Percentiles rank a stretch among this genome's conserved stretches.
Conservation (phyloP, 1,139 yeast genomes). For the Pichia sp. region DNA sequence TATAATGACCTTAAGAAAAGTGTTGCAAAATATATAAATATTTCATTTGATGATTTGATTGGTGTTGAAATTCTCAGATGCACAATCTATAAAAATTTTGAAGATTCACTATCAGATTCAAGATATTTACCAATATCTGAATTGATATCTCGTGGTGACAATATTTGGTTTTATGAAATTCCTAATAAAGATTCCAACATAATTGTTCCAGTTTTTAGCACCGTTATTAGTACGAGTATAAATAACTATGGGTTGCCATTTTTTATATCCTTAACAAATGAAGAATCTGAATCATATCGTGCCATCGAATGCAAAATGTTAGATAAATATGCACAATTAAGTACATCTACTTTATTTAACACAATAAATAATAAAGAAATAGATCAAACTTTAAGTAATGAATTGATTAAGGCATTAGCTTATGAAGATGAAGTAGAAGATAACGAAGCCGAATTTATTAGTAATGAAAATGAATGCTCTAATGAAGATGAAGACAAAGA, state of each 20-base stretch:
- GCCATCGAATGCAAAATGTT: conserved; percentile 52
- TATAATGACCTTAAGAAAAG: conserved; percentile 59
- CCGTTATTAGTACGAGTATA: conserved; percentile 38
- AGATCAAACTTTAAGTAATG: conserved; percentile 29
- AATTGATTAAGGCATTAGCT: conserved; percentile 26
- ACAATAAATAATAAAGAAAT: conserved; percentile 16
- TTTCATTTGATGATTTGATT: conserved; percentile 42
- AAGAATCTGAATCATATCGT: conserved; percentile 48
- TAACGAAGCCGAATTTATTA: background rate
- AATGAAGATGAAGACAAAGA: background rate
- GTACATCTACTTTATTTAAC: conserved; percentile 30
- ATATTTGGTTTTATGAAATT: conserved; percentile 64
- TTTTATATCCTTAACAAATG: conserved; percentile 47
- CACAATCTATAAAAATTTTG: conserved; percentile 66
- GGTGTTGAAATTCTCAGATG: conserved; percentile 68
- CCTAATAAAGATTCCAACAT: conserved; percentile 39
- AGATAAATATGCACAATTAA: conserved; percentile 35
- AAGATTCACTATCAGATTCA: conserved; percentile 49
- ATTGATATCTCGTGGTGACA: conserved; percentile 57
- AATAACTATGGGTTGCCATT: conserved; percentile 65
- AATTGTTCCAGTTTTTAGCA: conserved; percentile 64
- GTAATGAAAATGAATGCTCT: background rate
- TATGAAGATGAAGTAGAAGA: background rate
- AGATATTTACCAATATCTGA: conserved; percentile 65
- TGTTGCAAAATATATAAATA: conserved; percentile 45